Conservation (phyloP, 2,329 filamentous ascomycete genomes). For the Xylariaceae sp. region DNA sequence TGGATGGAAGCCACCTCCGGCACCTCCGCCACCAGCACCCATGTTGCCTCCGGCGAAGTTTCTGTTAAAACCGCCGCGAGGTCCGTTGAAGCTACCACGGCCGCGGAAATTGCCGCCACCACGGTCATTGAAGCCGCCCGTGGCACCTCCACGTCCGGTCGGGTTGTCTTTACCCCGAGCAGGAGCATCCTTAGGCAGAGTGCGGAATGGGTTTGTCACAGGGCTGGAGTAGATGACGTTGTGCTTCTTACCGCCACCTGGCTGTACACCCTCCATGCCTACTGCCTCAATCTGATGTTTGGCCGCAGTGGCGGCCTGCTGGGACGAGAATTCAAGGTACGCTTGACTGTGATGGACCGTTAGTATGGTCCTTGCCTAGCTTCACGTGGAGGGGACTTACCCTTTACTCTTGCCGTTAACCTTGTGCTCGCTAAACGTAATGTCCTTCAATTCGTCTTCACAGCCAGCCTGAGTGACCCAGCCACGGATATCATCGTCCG, state of each 20-base stretch:
- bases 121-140: slow-evolving; percentile 45
- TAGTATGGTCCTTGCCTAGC: background rate
- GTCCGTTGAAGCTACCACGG: slow-evolving; percentile 30
- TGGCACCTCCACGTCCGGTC: slow-evolving; percentile 47
- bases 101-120: slow-evolving; percentile 30
- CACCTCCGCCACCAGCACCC: slow-evolving; percentile 23
- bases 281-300: slow-evolving; percentile 72
- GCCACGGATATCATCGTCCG: slow-evolving; percentile 87
- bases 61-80: slow-evolving; percentile 31
- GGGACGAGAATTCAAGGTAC: slow-evolving; percentile 77
- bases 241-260: slow-evolving; percentile 64
- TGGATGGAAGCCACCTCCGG: slow-evolving; percentile 28
- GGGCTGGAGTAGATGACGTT: slow-evolving; percentile 71
- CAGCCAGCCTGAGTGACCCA: slow-evolving; percentile 76
- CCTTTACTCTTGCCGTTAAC: slow-evolving; percentile 99
- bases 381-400: slow-evolving; percentile 45
- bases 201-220: slow-evolving; percentile 80
- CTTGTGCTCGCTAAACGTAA: slow-evolving; percentile 97
- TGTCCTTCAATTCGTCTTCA: slow-evolving; percentile 81
- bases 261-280: slow-evolving; percentile 46
- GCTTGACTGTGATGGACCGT: slow-evolving; percentile 52
- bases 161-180: slow-evolving; percentile 59
- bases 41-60: slow-evolving; percentile 30
- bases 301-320: slow-evolving; percentile 77
- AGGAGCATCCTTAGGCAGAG: slow-evolving; percentile 81